Evolutionary conservation across 148 eudicot genomes (phyloP).

Genomic region (Nyssa sinensis): DNA sequence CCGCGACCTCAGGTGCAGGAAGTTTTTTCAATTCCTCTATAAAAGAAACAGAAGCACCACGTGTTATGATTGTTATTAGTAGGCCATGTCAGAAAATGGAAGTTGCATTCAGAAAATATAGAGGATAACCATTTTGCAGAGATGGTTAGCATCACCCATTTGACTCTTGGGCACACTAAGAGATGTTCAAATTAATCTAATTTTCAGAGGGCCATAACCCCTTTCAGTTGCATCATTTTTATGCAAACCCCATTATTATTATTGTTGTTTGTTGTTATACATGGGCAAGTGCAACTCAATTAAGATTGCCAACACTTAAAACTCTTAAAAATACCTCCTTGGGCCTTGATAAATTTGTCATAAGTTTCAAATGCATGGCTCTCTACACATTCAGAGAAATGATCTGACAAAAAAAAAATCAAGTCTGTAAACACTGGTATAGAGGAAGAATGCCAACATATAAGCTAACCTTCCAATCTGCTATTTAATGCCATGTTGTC

Average conservation of each 20-base stretch:
- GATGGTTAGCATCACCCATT: background rate
- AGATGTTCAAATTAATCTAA: background rate
- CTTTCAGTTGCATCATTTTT: background rate
- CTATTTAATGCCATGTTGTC: background rate
- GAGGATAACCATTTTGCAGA: background rate
- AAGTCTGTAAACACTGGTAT: background rate
- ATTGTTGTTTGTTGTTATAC: background rate
- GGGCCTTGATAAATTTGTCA: conserved; percentile 83
- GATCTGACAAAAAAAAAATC: conserved; percentile 60
- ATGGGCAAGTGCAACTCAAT: background rate
- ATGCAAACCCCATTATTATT: no score
- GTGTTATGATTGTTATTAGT: background rate
- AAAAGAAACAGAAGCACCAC: background rate
- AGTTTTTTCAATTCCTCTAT: conserved; percentile 71
- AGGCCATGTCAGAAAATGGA: conserved; percentile 1
- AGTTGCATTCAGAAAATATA: background rate
- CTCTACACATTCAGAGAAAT: conserved; percentile 98
- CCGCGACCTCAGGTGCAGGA: conserved; percentile 84
- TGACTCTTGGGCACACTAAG: background rate
- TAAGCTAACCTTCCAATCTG: background rate
- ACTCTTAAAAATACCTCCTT: conserved; percentile 59
- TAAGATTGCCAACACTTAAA: background rate
- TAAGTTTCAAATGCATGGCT: conserved; percentile 90
- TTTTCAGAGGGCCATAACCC: background rate
- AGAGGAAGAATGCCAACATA: background rate